Evolutionary conservation across 805 yeast species (phyloP), one percentile per base, ranked within the genome.

Genomic region (Zygosaccharomyces bisporus): DNA sequence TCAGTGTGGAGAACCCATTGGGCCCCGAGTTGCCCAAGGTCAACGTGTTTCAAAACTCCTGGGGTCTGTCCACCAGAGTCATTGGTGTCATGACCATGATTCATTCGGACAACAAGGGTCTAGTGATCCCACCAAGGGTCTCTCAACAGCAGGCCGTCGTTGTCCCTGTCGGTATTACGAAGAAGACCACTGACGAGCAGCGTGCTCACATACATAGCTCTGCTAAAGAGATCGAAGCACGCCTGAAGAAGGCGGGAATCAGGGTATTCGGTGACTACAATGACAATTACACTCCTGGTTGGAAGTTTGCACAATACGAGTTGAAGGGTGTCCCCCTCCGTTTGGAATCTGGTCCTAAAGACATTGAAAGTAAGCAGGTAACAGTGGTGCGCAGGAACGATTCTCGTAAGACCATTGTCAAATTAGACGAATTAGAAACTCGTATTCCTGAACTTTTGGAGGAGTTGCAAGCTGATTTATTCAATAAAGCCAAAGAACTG

Each of bases 61-160:
- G 99, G 99, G 99, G 99, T 72, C 74, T 93, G 58, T 90, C 97
- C 39, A 93, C 99, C 47, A 87, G 99, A 73, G 93, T 86, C 54
- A 90, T 93, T 66, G 99, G 99, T 77, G 99, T 95, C 56, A 93
- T 93, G 98, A 89, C 88, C 48, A 93, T 93, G 99, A 80, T 89
- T 47, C 99, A 93, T 68, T 89, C 97, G 29, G 99, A 93, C 70
- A 90, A 95, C 77, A 91, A 89, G 75, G 99, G 99, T 68, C 76
- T 93, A 58, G 98, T 93, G 38, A 76, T 95, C 57, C 99, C 99
- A 51, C 99, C 99, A 60, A 79, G 96, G 63, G 97, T 91, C 21
- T 86, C 99, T 13, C 93, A 86, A 71, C 74, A 71, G 64, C 99
- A 93, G 75, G 89, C 81, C 51, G 95, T 89, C 42, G 83, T 93